Evolutionary conservation across 2,329 filamentous ascomycete genomes (phyloP).

Genomic region (Beauveria sp.): DNA sequence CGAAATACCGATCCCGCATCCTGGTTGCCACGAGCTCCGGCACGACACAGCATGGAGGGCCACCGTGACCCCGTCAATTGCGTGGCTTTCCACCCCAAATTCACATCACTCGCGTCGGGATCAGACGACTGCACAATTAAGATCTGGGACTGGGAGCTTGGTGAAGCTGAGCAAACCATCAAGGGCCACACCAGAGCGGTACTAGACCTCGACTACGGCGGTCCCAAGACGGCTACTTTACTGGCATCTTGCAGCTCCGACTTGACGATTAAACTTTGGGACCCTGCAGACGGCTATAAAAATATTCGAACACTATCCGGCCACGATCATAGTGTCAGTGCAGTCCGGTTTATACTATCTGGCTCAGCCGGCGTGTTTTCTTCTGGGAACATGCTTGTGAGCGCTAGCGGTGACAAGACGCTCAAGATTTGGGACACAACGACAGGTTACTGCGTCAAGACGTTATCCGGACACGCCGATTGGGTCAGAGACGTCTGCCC

Average conservation of each 20-base stretch:
- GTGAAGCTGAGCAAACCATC: conserved; percentile 80
- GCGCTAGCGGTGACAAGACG: conserved; percentile 76
- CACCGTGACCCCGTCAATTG: conserved; percentile 77
- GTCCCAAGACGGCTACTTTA: conserved; percentile 64
- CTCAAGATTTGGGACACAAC: conserved; percentile 88
- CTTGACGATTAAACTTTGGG: conserved; percentile 91
- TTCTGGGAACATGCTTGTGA: conserved; percentile 80
- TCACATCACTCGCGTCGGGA: conserved; percentile 81
- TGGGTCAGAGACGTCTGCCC: conserved; percentile 89
- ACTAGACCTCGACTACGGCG: conserved; percentile 83
- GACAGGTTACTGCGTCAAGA: conserved; percentile 87
- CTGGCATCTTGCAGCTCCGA: conserved; percentile 71
- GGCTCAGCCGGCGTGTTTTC: conserved; percentile 69
- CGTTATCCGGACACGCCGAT: conserved; percentile 74
- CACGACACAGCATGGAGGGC: conserved; percentile 74
- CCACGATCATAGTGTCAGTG: conserved; percentile 86
- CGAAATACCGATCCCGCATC: conserved; percentile 75
- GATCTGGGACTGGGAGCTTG: conserved; percentile 94
- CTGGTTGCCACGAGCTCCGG: conserved; percentile 80
- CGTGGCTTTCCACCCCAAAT: conserved; percentile 86
- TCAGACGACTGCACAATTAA: conserved; percentile 93
- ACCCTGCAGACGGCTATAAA: conserved; percentile 86
- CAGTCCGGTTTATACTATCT: conserved; percentile 80
- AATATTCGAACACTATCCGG: conserved; percentile 87
- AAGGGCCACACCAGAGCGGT: conserved; percentile 90